These are phyloP conservation scores for Phaffia tasmanica DNA, from an alignment of 768 basidiomycete species.

Conservation along the genomic window DNA sequence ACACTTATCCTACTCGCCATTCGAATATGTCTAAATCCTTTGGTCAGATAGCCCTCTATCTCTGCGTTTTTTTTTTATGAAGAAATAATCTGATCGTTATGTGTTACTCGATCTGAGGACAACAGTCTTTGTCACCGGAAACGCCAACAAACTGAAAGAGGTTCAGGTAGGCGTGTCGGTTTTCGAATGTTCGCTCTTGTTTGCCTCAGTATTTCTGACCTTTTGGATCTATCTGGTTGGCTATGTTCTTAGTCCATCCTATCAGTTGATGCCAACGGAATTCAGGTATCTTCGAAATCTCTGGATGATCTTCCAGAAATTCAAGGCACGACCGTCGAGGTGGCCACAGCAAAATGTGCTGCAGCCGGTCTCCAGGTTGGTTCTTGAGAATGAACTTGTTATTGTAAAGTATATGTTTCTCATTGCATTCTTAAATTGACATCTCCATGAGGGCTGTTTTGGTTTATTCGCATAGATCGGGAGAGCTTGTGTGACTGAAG, in stretches of 20 bases:
- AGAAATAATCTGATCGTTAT: no score
- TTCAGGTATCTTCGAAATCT: constrained; percentile 64
- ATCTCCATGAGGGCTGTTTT: neutral
- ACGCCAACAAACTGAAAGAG: constrained; percentile 82
- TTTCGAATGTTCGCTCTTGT: neutral
- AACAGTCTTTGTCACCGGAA: constrained; percentile 86
- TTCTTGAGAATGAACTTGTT: constrained; percentile 7
- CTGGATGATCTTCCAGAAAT: constrained; percentile 76
- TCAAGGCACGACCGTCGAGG: constrained; percentile 83
- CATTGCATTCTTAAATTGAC: neutral
- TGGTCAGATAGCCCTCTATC: no score
- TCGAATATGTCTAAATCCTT: no score
- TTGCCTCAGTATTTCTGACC: neutral
- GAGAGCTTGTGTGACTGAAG: constrained; percentile 48
- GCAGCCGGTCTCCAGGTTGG: constrained; percentile 69
- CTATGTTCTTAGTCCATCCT: constrained; percentile 49
- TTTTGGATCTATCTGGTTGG: neutral
- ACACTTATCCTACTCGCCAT: no score
- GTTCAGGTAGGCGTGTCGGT: constrained; percentile 44
- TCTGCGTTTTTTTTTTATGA: no score
- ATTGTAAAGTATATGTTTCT: neutral
- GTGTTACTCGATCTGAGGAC: no score
- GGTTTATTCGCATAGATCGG: constrained; percentile 37
- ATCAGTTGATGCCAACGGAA: constrained; percentile 47
- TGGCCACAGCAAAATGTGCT: constrained; percentile 75